Conservation (phyloP, 768 basidiomycete species). For the Boletus tomentosulus region DNA sequence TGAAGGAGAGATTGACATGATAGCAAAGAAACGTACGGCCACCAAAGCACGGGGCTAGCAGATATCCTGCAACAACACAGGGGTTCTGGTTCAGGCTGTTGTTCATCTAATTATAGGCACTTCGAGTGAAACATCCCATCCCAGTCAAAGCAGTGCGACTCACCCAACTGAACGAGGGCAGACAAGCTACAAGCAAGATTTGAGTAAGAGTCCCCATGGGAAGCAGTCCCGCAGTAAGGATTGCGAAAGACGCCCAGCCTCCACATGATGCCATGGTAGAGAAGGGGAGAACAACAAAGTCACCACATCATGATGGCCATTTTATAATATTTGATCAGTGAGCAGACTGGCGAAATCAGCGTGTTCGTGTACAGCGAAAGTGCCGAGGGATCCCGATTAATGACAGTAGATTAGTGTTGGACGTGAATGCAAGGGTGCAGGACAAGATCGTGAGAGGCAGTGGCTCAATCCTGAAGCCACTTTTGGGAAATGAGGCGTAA, state of each 20-base stretch:
- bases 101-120: conserved; percentile 18
- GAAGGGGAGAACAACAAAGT: background rate
- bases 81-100: conserved; percentile 47
- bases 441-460: too few relatives aligned
- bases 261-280: conserved; percentile 6
- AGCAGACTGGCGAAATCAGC: too few relatives aligned
- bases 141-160: background rate
- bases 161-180: conserved; percentile 26
- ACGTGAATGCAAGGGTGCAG: too few relatives aligned
- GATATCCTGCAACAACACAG: conserved; percentile 41
- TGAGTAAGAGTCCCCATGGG: conserved; percentile 17
- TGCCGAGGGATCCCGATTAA: too few relatives aligned
- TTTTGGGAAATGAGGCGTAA: too few relatives aligned
- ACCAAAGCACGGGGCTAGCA: conserved; percentile 39
- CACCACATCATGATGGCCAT: background rate
- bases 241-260: conserved; percentile 9
- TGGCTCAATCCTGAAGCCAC: too few relatives aligned
- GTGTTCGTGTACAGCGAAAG: too few relatives aligned
- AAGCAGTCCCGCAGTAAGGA: conserved; percentile 16
- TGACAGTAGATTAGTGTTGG: too few relatives aligned
- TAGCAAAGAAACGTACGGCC: conserved; percentile 34
- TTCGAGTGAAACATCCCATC: background rate
- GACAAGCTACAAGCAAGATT: conserved; percentile 18
- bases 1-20: conserved; percentile 6
- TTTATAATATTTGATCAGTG: background rate